Evolutionary conservation across 2,329 filamentous ascomycete species (phyloP).

Genomic region (Alternaria angustiovoidea): DNA sequence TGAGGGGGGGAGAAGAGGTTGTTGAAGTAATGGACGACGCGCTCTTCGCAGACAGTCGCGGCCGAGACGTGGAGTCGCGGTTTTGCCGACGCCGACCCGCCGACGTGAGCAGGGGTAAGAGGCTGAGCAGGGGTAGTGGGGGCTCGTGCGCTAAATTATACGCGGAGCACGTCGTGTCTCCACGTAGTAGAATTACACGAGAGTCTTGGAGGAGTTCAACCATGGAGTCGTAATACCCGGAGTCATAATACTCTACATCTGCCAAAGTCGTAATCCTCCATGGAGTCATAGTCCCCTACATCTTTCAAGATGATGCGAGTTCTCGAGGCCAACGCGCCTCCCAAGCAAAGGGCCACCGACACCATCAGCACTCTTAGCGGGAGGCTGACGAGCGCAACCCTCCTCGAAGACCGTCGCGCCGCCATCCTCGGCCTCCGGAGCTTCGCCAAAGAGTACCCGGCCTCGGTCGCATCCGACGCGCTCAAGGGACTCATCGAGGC

Average conservation of each 20-base stretch:
- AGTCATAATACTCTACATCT: no score
- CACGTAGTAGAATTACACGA: background rate
- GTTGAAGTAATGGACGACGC: conserved; percentile 10
- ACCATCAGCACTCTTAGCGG: conserved; percentile 91
- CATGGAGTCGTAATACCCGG: no score
- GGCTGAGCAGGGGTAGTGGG: background rate
- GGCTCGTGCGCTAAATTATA: conserved; percentile 31
- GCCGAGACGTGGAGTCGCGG: conserved; percentile 31
- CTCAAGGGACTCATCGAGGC: conserved; percentile 86
- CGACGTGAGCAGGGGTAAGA: conserved; percentile 3
- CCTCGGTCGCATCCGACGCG: conserved; percentile 93
- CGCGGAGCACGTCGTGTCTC: conserved; percentile 21
- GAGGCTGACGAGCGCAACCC: conserved; percentile 84
- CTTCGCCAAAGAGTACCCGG: conserved; percentile 96
- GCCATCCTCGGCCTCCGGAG: conserved; percentile 92
- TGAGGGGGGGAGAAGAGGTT: background rate
- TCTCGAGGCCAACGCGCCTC: conserved; percentile 77
- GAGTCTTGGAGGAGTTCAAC: no score
- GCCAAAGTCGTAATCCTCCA: conserved; percentile 1
- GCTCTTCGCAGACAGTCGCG: conserved; percentile 12
- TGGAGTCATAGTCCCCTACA: conserved; percentile 28
- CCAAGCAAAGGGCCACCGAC: conserved; percentile 94
- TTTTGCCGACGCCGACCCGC: conserved; percentile 30
- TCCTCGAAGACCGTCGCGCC: conserved; percentile 92
- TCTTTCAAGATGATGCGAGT: conserved; percentile 58